phyloP scores from a whole-genome alignment of 257 asterid species.

The Nicotiana noctiflora region DNA sequence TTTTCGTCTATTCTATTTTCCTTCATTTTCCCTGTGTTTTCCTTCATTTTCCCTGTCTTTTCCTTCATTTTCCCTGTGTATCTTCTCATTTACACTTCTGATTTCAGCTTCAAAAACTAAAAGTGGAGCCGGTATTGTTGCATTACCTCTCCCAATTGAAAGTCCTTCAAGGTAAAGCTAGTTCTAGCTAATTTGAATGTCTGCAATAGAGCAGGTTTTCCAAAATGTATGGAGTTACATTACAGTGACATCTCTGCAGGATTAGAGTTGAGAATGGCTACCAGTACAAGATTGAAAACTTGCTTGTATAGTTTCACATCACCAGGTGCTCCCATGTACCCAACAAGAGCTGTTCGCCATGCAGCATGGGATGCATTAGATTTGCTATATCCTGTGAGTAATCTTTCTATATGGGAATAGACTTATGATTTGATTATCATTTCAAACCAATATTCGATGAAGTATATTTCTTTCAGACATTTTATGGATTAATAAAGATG shows the following conservation, averaged over 20 bases:
- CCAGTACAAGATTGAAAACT: conserved; percentile 82
- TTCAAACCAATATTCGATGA: not conserved
- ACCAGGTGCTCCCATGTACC: conserved; percentile 98
- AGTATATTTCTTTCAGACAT: not conserved
- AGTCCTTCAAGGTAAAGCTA: conserved; percentile 56
- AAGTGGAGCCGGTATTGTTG: conserved; percentile 94
- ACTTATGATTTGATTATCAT: not conserved
- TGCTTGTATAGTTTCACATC: conserved; percentile 95
- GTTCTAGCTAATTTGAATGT: conserved; percentile 2
- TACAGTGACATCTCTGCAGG: conserved; percentile 38
- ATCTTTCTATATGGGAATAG: not conserved
- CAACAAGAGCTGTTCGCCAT: conserved; percentile 96
- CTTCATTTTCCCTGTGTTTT: too few relatives aligned
- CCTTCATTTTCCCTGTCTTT: too few relatives aligned
- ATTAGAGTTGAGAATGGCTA: conserved; percentile 76
- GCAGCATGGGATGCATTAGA: conserved; percentile 95
- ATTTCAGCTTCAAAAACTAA: conserved; percentile 77
- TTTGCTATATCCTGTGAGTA: conserved; percentile 85
- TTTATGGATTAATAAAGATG: not conserved
- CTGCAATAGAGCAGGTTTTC: not conserved
- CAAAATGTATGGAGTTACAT: not conserved
- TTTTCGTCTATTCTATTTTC: not conserved
- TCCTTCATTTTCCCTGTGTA: not conserved
- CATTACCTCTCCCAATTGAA: conserved; percentile 81
- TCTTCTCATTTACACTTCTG: not conserved